A percentile compares a stretch with the other conserved stretches of the same genome.
These are phyloP conservation scores for Hypoxylon lienhwacheense DNA, from an alignment of 495 filamentous ascomycete genomes.

Conservation along the genomic window DNA sequence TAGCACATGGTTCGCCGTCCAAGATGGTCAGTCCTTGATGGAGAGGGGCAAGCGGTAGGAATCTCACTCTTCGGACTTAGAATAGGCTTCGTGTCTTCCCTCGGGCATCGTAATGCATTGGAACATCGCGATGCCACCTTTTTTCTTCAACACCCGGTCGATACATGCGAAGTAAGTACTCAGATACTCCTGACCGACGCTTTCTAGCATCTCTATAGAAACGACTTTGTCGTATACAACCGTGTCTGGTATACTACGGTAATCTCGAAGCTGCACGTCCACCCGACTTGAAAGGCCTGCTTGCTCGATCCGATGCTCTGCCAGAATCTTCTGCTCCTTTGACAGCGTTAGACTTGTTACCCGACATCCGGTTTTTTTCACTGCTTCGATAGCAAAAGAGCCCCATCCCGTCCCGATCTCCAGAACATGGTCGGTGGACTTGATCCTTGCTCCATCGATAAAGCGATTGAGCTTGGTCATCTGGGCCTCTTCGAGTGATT, in stretches of 20 bases:
- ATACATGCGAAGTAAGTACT: constrained; percentile 63
- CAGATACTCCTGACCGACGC: constrained; percentile 66
- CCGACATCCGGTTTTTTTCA: constrained; percentile 59
- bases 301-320: constrained; percentile 58
- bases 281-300: constrained; percentile 57
- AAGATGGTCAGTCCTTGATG: not conserved
- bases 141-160: constrained; percentile 59
- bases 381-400: constrained; percentile 65
- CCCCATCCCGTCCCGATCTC: constrained; percentile 76
- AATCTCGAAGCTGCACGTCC: constrained; percentile 62
- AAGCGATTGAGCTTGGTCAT: constrained; percentile 64
- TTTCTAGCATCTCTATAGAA: constrained; percentile 76
- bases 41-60: constrained; percentile 4
- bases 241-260: constrained; percentile 57
- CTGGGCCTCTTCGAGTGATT: constrained; percentile 66
- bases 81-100: constrained; percentile 51
- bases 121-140: constrained; percentile 67
- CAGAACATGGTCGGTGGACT: constrained; percentile 63
- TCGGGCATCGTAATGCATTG: constrained; percentile 80
- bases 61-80: constrained; percentile 49
- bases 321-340: constrained; percentile 61
- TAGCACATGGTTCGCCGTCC: constrained; percentile 39
- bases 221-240: constrained; percentile 67
- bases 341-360: constrained; percentile 65
- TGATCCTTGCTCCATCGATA: constrained; percentile 61